Percentiles rank a stretch among this genome's conserved stretches.
Evolutionary conservation across 2,329 filamentous ascomycete species (phyloP).

Genomic region (Sphaerulina musiva): DNA sequence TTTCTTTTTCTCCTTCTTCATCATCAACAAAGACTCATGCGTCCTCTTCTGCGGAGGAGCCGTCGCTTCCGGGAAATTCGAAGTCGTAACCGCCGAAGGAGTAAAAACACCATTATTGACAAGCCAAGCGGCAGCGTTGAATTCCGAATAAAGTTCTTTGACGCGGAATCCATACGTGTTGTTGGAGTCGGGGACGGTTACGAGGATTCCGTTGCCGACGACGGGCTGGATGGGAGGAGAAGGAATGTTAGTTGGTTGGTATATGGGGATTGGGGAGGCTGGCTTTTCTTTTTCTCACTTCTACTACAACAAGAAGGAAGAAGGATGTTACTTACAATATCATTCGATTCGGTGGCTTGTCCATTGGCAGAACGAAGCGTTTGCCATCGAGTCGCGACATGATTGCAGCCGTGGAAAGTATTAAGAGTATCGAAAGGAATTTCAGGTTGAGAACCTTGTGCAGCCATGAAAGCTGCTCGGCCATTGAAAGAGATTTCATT

Average conservation of each 20-base stretch:
- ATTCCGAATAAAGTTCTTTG: slow-evolving; percentile 27
- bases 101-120: slow-evolving; percentile 28
- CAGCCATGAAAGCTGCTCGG: slow-evolving; percentile 27
- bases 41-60: slow-evolving; percentile 10
- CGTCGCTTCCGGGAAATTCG: slow-evolving; percentile 15
- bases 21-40: slow-evolving; percentile 5
- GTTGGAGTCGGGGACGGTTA: slow-evolving; percentile 22
- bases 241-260: no score
- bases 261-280: no score
- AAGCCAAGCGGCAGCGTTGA: slow-evolving; percentile 31
- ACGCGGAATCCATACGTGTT: slow-evolving; percentile 28
- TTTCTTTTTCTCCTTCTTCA: no score
- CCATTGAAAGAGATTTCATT: slow-evolving; percentile 25
- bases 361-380: slow-evolving; percentile 23
- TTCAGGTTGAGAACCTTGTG: slow-evolving; percentile 27
- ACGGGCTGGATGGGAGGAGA: slow-evolving; percentile 27
- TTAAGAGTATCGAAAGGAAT: slow-evolving; percentile 30
- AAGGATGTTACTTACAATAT: slow-evolving; percentile 29
- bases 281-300: no score
- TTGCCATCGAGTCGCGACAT: slow-evolving; percentile 26
- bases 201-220: slow-evolving; percentile 24
- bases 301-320: no score
- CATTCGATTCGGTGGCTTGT: slow-evolving; percentile 24
- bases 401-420: slow-evolving; percentile 27
- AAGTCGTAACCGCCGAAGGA: slow-evolving; percentile 19